Evolutionary conservation across 176 grass and related monocot species (phyloP).

Genomic region (Musa troglodytarum): DNA sequence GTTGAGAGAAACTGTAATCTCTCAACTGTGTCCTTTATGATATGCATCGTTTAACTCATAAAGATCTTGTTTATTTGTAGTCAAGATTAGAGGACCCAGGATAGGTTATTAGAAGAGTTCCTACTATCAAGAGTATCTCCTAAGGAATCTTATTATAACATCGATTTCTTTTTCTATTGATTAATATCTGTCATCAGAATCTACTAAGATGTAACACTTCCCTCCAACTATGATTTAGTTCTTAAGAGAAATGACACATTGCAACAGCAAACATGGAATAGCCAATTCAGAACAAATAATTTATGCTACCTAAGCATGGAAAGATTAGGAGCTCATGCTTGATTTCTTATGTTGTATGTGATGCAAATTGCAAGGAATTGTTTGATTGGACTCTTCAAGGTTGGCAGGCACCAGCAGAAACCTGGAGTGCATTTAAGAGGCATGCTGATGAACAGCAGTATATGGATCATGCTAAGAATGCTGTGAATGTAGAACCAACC

Average conservation of each 20-base stretch:
- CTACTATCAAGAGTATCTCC: no score
- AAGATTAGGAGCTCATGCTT: neutral
- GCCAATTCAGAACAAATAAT: neutral
- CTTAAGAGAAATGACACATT: no score
- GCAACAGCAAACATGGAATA: no score
- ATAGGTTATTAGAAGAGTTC: no score
- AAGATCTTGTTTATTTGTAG: no score
- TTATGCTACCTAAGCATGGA: neutral
- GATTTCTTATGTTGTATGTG: neutral
- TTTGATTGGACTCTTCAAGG: constrained; percentile 29
- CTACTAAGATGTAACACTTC: neutral
- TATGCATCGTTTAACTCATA: no score
- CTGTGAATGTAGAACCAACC: constrained; percentile 56
- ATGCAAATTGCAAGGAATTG: neutral
- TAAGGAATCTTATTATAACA: no score
- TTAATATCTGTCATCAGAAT: no score
- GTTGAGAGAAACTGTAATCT: no score
- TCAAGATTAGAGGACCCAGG: no score
- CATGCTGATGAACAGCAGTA: constrained; percentile 73
- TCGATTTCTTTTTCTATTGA: no score
- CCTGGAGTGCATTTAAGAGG: constrained; percentile 60
- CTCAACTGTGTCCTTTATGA: no score
- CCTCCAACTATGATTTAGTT: neutral
- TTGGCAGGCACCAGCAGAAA: constrained; percentile 36
- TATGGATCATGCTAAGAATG: constrained; percentile 51